A percentile compares a stretch with the other conserved stretches of the same genome.
These are phyloP conservation scores for Fusarium pseudocircinatum DNA, from an alignment of 2,329 filamentous ascomycete species.

Conservation along the genomic window DNA sequence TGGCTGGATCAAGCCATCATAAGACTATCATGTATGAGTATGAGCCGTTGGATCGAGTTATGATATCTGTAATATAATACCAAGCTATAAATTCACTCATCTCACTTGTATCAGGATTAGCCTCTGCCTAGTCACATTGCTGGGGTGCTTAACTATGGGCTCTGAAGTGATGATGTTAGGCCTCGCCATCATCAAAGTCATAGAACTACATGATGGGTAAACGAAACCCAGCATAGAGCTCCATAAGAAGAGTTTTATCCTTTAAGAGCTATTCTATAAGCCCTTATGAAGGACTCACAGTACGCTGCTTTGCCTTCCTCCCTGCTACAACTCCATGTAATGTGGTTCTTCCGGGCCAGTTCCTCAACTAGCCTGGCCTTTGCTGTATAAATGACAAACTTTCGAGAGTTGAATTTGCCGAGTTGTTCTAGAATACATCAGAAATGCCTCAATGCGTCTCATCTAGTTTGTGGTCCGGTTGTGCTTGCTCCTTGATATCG, in stretches of 20 bases:
- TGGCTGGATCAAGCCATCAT: neutral
- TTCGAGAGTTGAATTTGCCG: too few species aligned
- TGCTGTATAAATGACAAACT: neutral
- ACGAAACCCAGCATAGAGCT: neutral
- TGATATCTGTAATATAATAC: neutral
- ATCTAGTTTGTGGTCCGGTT: neutral
- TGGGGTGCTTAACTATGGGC: neutral
- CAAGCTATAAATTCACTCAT: rapidly evolving
- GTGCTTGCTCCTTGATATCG: neutral
- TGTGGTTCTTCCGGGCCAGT: neutral
- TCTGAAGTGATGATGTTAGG: neutral
- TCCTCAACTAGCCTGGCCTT: neutral
- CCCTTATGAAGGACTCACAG: neutral
- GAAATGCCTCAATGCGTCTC: neutral
- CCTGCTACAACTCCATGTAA: neutral
- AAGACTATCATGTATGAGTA: neutral
- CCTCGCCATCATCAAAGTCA: neutral
- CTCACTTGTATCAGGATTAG: rapidly evolving
- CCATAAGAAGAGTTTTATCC: rapidly evolving
- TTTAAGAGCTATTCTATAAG: rapidly evolving
- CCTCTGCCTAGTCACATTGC: neutral
- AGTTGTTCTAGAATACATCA: rapidly evolving
- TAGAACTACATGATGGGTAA: neutral
- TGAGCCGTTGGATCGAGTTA: neutral
- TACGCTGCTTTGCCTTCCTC: too few species aligned